Conservation (phyloP, 306 rosid genomes). For the Crataegus laevigata region DNA sequence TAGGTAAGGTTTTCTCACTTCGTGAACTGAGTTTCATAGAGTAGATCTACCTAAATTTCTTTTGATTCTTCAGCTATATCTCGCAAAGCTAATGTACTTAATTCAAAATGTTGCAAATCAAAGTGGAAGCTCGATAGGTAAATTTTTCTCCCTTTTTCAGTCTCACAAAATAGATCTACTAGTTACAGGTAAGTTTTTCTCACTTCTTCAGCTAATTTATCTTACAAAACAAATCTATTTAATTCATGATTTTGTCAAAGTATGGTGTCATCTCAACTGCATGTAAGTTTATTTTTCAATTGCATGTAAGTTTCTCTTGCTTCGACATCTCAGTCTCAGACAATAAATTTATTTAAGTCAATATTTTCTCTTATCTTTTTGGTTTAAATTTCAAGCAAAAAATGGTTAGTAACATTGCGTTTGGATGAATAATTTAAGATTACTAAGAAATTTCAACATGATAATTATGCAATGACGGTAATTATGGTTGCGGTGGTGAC, state of each 20-base stretch:
- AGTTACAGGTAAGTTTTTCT: not conserved
- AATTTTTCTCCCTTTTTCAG: no score
- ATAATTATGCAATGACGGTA: no score
- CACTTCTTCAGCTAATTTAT: not conserved
- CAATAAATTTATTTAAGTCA: not conserved
- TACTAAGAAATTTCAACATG: no score
- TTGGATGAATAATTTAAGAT: no score
- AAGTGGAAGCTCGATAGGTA: not conserved
- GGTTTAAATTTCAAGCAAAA: not conserved
- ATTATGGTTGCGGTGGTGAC: no score
- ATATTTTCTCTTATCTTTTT: not conserved
- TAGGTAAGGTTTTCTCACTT: no score
- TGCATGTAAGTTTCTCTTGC: not conserved
- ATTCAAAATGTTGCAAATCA: not conserved
- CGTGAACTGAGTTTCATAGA: no score
- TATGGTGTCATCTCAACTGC: not conserved
- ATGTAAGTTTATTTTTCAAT: no score
- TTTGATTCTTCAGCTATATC: not conserved
- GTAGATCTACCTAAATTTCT: no score
- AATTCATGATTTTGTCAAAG: no score
- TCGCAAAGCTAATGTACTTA: not conserved
- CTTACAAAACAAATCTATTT: not conserved
- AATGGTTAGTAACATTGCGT: slow-evolving; percentile 12
- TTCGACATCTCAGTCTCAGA: not conserved
- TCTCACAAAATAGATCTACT: not conserved